Base-by-base conservation (phyloP, 768 basidiomycete genomes). In the Nidula microcarpa region DNA sequence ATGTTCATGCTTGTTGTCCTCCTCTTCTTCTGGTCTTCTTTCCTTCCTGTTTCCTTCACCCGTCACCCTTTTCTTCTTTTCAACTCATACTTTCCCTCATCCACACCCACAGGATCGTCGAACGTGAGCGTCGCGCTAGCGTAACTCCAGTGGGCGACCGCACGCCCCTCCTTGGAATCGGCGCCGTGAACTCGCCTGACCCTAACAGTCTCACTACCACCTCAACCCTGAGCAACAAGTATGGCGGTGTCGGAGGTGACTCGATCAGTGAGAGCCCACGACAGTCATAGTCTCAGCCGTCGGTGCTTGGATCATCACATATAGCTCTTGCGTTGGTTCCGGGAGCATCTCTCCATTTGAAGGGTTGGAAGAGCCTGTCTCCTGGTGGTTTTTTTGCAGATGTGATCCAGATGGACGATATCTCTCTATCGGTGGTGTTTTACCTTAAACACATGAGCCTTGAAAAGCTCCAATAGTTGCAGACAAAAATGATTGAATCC, bases 51-150 rank as follows among this genome's bases (percentile, higher is more conserved):
- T 41, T 41, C 13, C 23, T n/a, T 30, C 44, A 46, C 5, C 44
- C 39, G 1, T 41, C 18, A n/a, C 44, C 14, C 44, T n/a, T 41
- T 41, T 41, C 44, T 10, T 18, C 44, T 14, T 46, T 46, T n/a
- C 44, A n/a, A 4, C 11, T 41, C 39, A 41, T 16, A 41, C 39
- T 41, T 41, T 41, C 39, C 16, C 39, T 4, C 13, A 16, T 39
- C 37, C 50, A 17, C 34, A 8, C 50, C 8, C 8, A 23, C 54
- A 83, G 82, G 16, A 82, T 84, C 50, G 82, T 84, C 35, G 81
- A 84, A 62, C 75, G 78, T 6, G 74, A 79, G 58, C 73, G 75
- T 23, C 67, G 63, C 23, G 23, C 23, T 23, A 23, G 32, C 49
- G 68, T 1, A 62, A 69, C 8, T 68, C 70, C 6, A 23, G 56